Conservation (phyloP, 1,284 basidiomycete genomes). For the Cystobasidium sp. region DNA sequence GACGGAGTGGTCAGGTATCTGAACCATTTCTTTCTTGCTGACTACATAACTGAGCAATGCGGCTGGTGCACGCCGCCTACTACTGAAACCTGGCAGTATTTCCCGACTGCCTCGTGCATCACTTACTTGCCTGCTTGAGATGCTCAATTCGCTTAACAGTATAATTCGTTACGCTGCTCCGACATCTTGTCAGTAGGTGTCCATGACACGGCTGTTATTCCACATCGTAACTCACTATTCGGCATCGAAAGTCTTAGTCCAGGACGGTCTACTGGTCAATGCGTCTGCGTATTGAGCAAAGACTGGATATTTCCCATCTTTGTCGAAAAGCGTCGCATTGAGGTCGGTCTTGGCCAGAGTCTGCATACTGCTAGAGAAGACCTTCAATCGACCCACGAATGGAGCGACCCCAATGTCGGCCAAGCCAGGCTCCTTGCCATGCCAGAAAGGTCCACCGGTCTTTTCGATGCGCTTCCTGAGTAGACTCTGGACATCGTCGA, state of each 20-base stretch:
- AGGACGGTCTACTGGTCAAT: slow-evolving; percentile 44
- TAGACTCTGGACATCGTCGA: slow-evolving; percentile 45
- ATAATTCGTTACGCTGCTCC: neutral
- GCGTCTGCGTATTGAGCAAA: slow-evolving; percentile 40
- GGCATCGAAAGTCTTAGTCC: slow-evolving; percentile 25
- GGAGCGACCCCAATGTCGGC: slow-evolving; percentile 48
- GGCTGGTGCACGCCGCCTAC: neutral
- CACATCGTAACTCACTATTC: slow-evolving; percentile 12
- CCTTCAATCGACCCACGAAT: slow-evolving; percentile 45
- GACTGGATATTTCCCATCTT: slow-evolving; percentile 1
- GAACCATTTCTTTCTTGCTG: too few relatives aligned
- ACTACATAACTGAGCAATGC: too few relatives aligned
- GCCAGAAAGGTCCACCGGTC: slow-evolving; percentile 44
- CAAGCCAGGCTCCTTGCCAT: slow-evolving; percentile 45
- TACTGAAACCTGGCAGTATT: neutral
- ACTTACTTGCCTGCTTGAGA: neutral
- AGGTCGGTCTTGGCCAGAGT: slow-evolving; percentile 4
- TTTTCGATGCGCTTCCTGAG: slow-evolving; percentile 31
- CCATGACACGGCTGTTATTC: neutral
- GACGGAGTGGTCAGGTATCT: too few relatives aligned
- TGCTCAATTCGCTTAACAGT: neutral
- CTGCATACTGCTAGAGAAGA: slow-evolving; percentile 19
- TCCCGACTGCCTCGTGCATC: neutral
- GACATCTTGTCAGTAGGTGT: neutral
- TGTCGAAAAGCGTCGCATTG: slow-evolving; percentile 3